Evolutionary conservation across 2,329 filamentous ascomycete genomes (phyloP).

Genomic region (Trichoderma lentiforme): DNA sequence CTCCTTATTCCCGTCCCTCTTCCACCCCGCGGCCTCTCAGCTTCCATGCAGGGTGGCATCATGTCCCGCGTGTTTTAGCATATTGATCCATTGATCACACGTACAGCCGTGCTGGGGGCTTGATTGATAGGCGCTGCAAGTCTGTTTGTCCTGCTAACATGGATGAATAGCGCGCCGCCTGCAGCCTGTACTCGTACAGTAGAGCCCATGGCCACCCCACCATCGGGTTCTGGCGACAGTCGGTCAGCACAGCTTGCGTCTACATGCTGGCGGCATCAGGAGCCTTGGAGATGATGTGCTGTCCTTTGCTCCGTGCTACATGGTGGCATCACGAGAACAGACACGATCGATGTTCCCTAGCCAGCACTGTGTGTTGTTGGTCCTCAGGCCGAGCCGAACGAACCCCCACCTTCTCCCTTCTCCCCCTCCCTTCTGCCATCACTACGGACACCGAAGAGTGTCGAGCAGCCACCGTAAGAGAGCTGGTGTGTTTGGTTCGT

Average conservation of each 20-base stretch:
- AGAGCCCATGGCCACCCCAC: constrained; percentile 2
- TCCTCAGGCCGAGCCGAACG: background rate
- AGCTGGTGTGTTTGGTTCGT: background rate
- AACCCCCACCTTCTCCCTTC: background rate
- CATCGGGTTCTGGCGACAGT: constrained; percentile 7
- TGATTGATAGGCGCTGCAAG: background rate
- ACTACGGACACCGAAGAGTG: background rate
- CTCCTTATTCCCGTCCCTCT: background rate
- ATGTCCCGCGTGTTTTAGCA: background rate
- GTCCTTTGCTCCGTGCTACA: constrained; percentile 6
- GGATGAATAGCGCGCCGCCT: background rate
- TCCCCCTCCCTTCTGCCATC: background rate
- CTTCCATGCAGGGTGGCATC: background rate
- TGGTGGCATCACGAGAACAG: constrained; percentile 14
- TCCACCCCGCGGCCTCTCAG: background rate
- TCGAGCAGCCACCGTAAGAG: background rate
- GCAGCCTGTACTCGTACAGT: background rate
- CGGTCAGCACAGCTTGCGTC: constrained; percentile 5
- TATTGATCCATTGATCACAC: background rate
- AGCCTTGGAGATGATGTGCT: constrained; percentile 1
- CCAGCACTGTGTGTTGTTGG: background rate
- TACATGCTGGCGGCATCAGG: background rate
- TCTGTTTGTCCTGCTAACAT: background rate
- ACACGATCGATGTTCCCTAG: background rate
- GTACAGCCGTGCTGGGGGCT: background rate